Conservation (phyloP, 345 rosid genomes). For the Citrus unshiu region DNA sequence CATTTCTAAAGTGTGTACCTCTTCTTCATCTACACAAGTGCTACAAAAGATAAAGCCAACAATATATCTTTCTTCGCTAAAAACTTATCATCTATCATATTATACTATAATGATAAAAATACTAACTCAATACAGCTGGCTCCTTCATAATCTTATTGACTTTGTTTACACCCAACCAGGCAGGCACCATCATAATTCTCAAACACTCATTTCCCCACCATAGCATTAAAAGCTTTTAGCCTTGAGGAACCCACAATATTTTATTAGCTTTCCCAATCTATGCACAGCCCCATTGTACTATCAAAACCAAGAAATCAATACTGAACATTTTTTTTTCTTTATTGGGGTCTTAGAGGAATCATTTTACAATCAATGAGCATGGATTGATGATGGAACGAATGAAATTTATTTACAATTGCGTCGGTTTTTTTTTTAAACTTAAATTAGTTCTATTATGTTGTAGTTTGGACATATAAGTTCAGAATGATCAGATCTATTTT, state of each 20-base stretch:
- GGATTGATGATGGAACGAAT: not conserved
- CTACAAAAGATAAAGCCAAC: not conserved
- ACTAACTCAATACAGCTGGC: conserved; percentile 25
- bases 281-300: not conserved
- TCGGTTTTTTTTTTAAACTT: too few species aligned
- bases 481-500: too few species aligned
- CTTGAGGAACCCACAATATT: conserved; percentile 15
- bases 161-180: conserved; percentile 15
- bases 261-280: conserved; percentile 5
- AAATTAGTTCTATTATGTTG: too few species aligned
- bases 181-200: conserved; percentile 17
- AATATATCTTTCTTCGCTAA: not conserved
- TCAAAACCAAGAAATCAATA: not conserved
- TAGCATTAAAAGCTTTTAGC: not conserved
- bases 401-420: not conserved
- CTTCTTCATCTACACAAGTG: not conserved
- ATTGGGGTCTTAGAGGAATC: not conserved
- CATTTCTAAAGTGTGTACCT: conserved; percentile 4
- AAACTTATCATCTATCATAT: not conserved
- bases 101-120: not conserved
- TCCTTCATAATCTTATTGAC: conserved; percentile 21
- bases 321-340: not conserved
- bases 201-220: conserved; percentile 15
- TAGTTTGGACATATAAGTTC: too few species aligned
- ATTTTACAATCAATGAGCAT: not conserved